Evolutionary conservation across 352 stramenopile species (phyloP), one percentile per base, ranked within the genome.

Genomic region (Phytophthora nicotianae): DNA sequence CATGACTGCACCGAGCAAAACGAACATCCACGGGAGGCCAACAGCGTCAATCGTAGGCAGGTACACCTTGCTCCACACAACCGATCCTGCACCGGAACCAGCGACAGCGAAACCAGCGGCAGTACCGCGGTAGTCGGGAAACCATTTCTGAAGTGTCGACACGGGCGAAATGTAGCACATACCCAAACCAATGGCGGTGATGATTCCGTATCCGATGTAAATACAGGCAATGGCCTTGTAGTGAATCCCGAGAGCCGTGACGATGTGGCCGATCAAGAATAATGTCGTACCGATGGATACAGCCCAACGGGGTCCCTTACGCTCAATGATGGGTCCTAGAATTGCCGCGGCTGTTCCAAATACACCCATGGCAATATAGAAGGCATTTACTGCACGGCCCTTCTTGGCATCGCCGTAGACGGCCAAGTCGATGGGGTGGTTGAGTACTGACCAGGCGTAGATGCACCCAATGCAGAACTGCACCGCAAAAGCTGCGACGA

Each of bases 141-240:
- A 92, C 83, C 83, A 92, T 45, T 90, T 89, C 61, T 90, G 81
- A 5, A 92, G 62, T 14, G 81, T 71, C n/a, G 77, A 88, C 9
- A 92, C 83, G 2, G 83, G 83, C 4, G 81, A 89, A 51, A 92
- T 88, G 69, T 91, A 91, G 77, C 80, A 88, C 19, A 92, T 47
- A 8, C 83, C 83, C 26, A 79, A 80, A 40, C 83, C 83, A 11
- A 88, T 86, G 51, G 77, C 83, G n/a, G 53, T 68, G 35, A 89
- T 75, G 17, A 92, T 20, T 9, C 83, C 83, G 61, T 92, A 92
- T 27, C 83, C 82, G 35, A 92, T 56, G 74, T 86, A 89, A 3
- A 90, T 64, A 9, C 76, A 58, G 6, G 59, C 62, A 10, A 90
- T 87, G 0, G 68, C 63, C 51, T 85, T 65, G 42, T 56, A 70